Base-by-base conservation (phyloP, 345 rosid genomes). In the Cochlearia excelsa region DNA sequence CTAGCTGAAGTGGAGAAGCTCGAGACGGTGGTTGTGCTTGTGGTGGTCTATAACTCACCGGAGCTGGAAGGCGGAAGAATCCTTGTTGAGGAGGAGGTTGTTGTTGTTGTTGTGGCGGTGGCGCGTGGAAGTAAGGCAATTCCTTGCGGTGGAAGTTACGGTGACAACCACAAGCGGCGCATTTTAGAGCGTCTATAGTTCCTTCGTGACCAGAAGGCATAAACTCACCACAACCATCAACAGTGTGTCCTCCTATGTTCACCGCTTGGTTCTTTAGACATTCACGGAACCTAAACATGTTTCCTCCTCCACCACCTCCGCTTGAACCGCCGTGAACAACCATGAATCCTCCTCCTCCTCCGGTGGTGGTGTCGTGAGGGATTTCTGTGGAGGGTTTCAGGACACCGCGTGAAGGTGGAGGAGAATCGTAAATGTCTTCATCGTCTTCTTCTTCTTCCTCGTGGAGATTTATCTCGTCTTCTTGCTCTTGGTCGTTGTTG, bases 401-500 rank as follows among this genome's bases (percentile, higher is more conserved):
- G 40, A 59, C 23, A n/a, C 71, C 58, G 37, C 10, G 65, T 2
- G 54, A 44, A 29, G 33, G 50, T 30, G 50, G 68, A 61, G 63
- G 73, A 29, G 84, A 73, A 67, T 78, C 80, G 42, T 66, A 84
- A 67, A 79, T 63, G 57, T 75, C 65, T 27, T 71, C 70, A 10
- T 80, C 81, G 8, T 61, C 73, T 53, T 51, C 82, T 40, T 80
- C 73, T 53, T 51, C 82, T 40, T 68, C 73, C 11, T 61, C 54
- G 33, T 56, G 72, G 30, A 78, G 38, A 47, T 73, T 82, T 79
- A 78, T 79, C 66, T 80, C 90, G 26, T 80, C 90, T 23, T 82
- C 90, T 55, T 78, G 83, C 71, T 82, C 84, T 7, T 80, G 78
- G 66, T 84, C 78, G 73, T 74, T 81, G 68, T 76, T 74, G 58